Evolutionary conservation across 495 filamentous ascomycete genomes (phyloP), one percentile per base, ranked within the genome.

Genomic region (Xylaria cubensis): DNA sequence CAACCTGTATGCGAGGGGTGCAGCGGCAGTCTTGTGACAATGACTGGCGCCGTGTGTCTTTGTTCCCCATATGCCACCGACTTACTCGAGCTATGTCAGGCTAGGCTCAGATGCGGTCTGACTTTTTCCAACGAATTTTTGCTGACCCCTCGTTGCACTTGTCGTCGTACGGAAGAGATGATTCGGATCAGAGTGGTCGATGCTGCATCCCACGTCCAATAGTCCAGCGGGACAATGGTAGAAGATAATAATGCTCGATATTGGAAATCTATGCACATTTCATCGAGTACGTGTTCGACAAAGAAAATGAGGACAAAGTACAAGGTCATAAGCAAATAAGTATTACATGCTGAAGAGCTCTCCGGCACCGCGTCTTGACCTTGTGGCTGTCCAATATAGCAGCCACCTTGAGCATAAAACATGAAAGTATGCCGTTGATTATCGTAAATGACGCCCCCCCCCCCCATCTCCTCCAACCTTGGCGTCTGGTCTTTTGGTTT

Each of bases 311-410:
- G 71, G 73, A 72, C 77, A 72, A 76, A 80, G 72, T 75, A 80
- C 70, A 80, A 80, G 70, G 77, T 76, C 73, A 77, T 77, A 79
- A 78, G 78, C 76, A 65, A 78, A 78, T 71, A 83, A 81, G 79
- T 84, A 85, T 84, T 85, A 85, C 81, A 85, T 80, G 84, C 81
- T 83, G 80, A 82, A 81, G 80, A 83, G 81, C 74, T 78, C 64
- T 67, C 58, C 56, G 46, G 17, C 46, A 64, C n/a, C 59, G 41
- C 69, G 61, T 71, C 69, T 71, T 56, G 26, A 64, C 46, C 59
- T 64, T 42, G 59, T 55, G 59, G 34, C 69, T 53, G 59, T 55
- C 69, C 56, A 50, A 56, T 62, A 46, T 17, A 55, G 53, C 71
- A 68, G 64, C 65, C 71, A 63, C 50, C 55, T 34, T 63, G 29